Evolutionary conservation across 441 rosid genomes (phyloP).

Genomic region (Melianthus villosus): DNA sequence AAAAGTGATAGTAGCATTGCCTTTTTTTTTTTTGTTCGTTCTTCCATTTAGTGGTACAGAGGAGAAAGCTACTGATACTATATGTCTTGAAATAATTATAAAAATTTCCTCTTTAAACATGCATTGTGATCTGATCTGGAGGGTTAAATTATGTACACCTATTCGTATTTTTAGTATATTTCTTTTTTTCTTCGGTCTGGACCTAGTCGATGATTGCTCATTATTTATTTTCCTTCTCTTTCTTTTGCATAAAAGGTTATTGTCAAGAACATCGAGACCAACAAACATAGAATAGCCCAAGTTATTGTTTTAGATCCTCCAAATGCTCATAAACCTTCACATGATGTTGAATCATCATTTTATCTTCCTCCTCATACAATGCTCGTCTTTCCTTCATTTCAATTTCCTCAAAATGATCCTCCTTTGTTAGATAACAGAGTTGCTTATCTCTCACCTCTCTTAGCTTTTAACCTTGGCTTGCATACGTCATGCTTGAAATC

Average conservation of each 20-base stretch:
- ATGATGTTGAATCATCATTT: constrained; percentile 8
- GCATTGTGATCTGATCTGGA: background rate
- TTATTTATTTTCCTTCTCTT: background rate
- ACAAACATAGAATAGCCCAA: constrained; percentile 38
- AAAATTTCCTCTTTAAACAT: background rate
- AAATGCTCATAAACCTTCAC: constrained; percentile 7
- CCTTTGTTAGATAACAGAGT: constrained; percentile 24
- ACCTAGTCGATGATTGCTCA: background rate
- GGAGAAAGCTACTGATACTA: no score
- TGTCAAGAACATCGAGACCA: constrained; percentile 41
- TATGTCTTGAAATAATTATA: no score
- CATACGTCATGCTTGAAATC: constrained; percentile 57
- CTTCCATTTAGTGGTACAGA: no score
- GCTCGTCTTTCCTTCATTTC: constrained; percentile 45
- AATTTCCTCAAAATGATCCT: constrained; percentile 16
- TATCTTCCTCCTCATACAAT: constrained; percentile 21
- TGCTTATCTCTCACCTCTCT: constrained; percentile 60
- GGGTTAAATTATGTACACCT: background rate
- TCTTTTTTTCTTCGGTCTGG: background rate
- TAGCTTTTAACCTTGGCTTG: constrained; percentile 75
- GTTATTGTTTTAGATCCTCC: constrained; percentile 77
- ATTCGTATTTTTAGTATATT: no score
- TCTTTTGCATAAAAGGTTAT: constrained; percentile 28
- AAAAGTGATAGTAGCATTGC: no score
- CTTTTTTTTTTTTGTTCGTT: no score